Percentiles rank a stretch among this genome's conserved stretches.
phyloP scores from a whole-genome alignment of 2,329 filamentous ascomycete species.

The Fusarium goolgardi region DNA sequence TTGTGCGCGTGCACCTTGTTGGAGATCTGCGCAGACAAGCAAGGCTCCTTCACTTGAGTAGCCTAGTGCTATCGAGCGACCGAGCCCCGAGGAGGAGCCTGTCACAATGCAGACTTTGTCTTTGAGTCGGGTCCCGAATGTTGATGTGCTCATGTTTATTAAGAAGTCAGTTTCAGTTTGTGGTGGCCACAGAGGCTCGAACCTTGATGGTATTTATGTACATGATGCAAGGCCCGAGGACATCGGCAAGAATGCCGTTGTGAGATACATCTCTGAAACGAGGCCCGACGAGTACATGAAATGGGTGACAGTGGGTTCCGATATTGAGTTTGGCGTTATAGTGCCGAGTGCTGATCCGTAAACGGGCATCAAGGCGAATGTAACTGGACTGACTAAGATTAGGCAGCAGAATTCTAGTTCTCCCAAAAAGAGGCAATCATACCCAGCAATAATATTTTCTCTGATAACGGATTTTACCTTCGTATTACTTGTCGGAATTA shows the following conservation, averaged over 20 bases:
- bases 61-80: constrained; percentile 58
- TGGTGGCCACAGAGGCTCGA: not conserved
- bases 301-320: not conserved
- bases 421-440: not conserved
- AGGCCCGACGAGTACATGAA: constrained; percentile 2
- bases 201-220: not conserved
- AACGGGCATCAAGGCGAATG: constrained; percentile 14
- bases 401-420: not conserved
- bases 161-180: fast-evolving
- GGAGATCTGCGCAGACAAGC: constrained; percentile 58
- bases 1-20: constrained; percentile 43
- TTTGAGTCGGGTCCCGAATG: constrained; percentile 15
- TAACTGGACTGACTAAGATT: fast-evolving
- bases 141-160: not conserved
- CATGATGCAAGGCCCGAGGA: fast-evolving
- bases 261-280: not conserved
- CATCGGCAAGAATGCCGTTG: not conserved
- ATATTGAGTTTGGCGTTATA: not conserved
- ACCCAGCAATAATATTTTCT: not conserved
- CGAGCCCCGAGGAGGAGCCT: constrained; percentile 59
- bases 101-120: constrained; percentile 57
- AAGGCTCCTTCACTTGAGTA: constrained; percentile 57
- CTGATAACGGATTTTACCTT: no score
- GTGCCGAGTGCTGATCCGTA: not conserved
- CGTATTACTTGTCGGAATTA: no score